Base-by-base conservation (phyloP, 306 rosid genomes). In the Cucumis cinereus region DNA sequence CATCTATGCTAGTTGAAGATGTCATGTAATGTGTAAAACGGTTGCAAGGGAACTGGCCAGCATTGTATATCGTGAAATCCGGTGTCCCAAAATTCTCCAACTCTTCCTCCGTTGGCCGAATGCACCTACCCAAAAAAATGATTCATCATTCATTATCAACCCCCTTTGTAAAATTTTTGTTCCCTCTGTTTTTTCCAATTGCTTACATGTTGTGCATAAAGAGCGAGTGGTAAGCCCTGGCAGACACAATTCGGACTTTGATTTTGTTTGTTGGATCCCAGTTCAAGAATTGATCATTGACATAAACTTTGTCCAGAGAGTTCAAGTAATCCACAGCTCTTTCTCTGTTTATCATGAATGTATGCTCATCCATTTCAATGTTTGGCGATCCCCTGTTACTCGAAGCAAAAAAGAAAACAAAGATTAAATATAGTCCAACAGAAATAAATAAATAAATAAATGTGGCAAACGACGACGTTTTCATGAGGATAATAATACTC, bases 201-300 rank as follows among this genome's bases (percentile, higher is more conserved):
- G 85, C 96, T 90, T 87, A 92, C 98, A 89, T 93, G 96, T 93
- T 90, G 87, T 90, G 90, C 98, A 93, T 93, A 78, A 90, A 93
- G 81, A 93, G 79, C 38, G 98, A 90, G 85, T 93, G 98, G 78
- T 93, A 93, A 71, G 98, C 98, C 68, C 97, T 87, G 14, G 96
- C 98, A 4, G 98, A 84, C 0, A 93, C 97, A 35, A 93, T 90
- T 28, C 97, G 62, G 35, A 93, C 98, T 89, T 90, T 93, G 88
- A 93, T 83, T 78, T 77, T 84, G 86, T 93, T 84, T 80, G 90
- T 86, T 13, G 83, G 86, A 80, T 93, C 97, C 98, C 98, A 93
- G 50, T 93, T 93, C 87, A 93, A 68, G 79, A 88, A 93, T 64
- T 93, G 98, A 69, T 93, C 98, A 35, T 93, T 93, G 58, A 93